These are phyloP conservation scores for Candida patagonica DNA, from an alignment of 805 yeast species.

Conservation along the genomic window DNA sequence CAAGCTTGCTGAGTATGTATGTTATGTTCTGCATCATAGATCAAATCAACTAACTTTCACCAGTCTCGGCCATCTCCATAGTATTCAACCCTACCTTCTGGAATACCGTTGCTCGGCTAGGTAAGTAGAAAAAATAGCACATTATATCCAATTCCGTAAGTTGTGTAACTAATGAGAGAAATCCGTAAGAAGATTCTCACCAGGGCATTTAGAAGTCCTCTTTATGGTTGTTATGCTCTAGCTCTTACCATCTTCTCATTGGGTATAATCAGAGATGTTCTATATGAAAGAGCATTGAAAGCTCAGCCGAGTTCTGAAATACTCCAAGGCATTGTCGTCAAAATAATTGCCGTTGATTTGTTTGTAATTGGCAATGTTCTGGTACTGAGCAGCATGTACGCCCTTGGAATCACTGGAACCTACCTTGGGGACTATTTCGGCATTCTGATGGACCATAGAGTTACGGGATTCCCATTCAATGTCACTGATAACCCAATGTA, in stretches of 20 bases:
- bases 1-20: conserved; percentile 9
- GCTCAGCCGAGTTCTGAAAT: conserved; percentile 61
- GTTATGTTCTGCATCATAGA: background rate
- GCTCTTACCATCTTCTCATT: conserved; percentile 78
- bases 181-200: conserved; percentile 71
- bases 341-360: conserved; percentile 42
- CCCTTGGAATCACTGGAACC: conserved; percentile 91
- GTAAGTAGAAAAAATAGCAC: conserved; percentile 21
- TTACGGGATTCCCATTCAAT: conserved; percentile 88
- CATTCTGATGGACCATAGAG: conserved; percentile 82
- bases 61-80: conserved; percentile 53
- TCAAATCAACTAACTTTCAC: conserved; percentile 1
- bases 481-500: conserved; percentile 94
- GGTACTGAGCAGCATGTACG: conserved; percentile 81
- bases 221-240: conserved; percentile 72
- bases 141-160: background rate
- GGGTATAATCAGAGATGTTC: conserved; percentile 73
- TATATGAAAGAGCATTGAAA: conserved; percentile 57
- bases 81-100: conserved; percentile 92
- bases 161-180: conserved; percentile 32
- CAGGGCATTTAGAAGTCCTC: conserved; percentile 54
- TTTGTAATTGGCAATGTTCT: conserved; percentile 70
- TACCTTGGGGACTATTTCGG: conserved; percentile 97
- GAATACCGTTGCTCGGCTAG: conserved; percentile 80
- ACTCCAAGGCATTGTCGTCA: conserved; percentile 33